Percentiles rank a stretch among this genome's conserved stretches.
Evolutionary conservation across 139 green algal species (phyloP).

Genomic region (Chlorella sp.): DNA sequence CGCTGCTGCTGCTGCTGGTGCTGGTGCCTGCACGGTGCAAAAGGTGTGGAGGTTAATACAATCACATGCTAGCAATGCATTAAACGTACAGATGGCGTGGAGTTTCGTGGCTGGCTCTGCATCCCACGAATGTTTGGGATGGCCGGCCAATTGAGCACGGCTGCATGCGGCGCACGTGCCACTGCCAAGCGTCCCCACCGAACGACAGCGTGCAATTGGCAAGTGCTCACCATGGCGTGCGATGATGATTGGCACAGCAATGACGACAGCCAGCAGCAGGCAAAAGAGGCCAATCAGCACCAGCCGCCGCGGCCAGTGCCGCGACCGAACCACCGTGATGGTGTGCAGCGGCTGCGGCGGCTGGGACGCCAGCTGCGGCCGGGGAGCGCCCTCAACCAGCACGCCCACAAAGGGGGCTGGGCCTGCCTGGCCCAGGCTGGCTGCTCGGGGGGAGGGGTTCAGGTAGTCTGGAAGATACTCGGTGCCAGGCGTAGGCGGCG

Average conservation of each 20-base stretch:
- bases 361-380: background rate
- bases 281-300: background rate
- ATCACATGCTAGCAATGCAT: no score
- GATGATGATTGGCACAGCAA: background rate
- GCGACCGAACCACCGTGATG: background rate
- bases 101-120: no score
- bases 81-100: no score
- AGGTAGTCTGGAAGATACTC: slow-evolving; percentile 4
- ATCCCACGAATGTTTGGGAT: no score
- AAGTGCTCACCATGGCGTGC: background rate
- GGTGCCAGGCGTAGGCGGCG: background rate
- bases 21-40: no score
- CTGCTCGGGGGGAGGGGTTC: background rate
- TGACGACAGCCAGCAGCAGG: background rate
- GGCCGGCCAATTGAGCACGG: no score
- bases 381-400: background rate
- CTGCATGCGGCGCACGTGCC: no score
- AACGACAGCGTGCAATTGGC: no score
- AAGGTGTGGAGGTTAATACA: no score
- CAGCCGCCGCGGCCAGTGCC: background rate
- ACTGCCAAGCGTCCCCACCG: no score
- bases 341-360: background rate
- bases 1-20: no score
- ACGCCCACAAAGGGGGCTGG: background rate
- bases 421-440: background rate